Evolutionary conservation across 371 early-diverging fungal species (phyloP).

Genomic region (Mucor racemosus): DNA sequence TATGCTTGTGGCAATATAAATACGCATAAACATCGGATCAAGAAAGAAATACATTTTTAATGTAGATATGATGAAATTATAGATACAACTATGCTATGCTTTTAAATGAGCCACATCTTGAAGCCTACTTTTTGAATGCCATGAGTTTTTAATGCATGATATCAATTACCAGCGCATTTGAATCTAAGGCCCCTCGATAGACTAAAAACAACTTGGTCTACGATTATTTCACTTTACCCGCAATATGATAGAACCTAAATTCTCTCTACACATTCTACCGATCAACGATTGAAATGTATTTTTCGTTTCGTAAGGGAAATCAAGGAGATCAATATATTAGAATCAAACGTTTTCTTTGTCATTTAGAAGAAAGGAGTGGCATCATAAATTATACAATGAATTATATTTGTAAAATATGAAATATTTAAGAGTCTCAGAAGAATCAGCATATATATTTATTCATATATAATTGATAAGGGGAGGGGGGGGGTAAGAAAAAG

Average conservation of each 20-base stretch:
- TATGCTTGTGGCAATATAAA: not conserved
- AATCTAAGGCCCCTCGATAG: not conserved
- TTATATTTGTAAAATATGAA: not conserved
- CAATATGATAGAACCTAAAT: too few relatives aligned
- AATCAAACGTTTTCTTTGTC: conserved; percentile 4
- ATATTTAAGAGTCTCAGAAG: conserved; percentile 3
- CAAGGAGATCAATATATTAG: not conserved
- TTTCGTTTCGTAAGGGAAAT: not conserved
- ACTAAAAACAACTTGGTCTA: too few relatives aligned
- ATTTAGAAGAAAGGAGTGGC: not conserved
- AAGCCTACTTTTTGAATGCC: not conserved
- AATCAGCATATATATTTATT: not conserved
- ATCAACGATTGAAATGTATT: not conserved
- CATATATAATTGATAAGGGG: not conserved
- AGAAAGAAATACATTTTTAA: too few relatives aligned
- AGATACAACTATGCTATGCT: not conserved
- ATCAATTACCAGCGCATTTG: not conserved
- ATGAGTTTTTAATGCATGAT: not conserved
- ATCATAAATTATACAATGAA: not conserved
- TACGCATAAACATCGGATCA: too few relatives aligned
- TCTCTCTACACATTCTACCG: not conserved
- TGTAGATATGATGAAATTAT: not conserved
- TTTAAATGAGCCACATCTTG: not conserved
- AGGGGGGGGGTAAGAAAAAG: not conserved
- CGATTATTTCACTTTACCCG: too few relatives aligned